Percentiles rank a stretch among this genome's conserved stretches.
Conservation (phyloP, 1,139 yeast species). For the Diutina mesorugosa region DNA sequence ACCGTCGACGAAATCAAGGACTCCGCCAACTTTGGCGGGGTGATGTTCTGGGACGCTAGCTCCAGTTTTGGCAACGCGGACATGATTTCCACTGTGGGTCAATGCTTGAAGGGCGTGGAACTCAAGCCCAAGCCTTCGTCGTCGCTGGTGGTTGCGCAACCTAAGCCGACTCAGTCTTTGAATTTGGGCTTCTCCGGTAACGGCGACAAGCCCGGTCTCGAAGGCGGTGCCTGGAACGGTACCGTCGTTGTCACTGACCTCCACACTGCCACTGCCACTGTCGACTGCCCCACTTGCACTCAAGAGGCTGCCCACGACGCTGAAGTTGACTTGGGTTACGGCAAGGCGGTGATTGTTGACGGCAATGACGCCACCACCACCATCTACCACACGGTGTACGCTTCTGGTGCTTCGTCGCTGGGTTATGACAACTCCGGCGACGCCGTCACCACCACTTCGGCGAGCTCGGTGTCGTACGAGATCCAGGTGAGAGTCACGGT, state of each 20-base stretch:
- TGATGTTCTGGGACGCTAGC: slow-evolving; percentile 18
- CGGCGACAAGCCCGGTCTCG: neutral
- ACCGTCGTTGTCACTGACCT: neutral
- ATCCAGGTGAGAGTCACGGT: neutral
- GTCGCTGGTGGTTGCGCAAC: neutral
- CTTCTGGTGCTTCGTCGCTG: neutral
- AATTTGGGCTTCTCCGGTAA: neutral
- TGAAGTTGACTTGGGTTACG: neutral
- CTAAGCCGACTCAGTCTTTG: neutral
- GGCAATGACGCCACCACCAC: neutral
- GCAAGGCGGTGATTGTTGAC: neutral
- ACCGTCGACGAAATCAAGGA: slow-evolving; percentile 9
- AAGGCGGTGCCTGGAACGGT: neutral
- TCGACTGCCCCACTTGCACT: neutral
- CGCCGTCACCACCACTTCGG: neutral
- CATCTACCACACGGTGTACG: neutral
- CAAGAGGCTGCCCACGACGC: neutral
- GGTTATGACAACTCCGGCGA: neutral
- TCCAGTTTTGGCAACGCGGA: slow-evolving; percentile 7
- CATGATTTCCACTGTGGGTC: slow-evolving; percentile 6
- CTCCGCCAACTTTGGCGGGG: slow-evolving; percentile 14
- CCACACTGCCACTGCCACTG: neutral
- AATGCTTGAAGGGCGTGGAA: slow-evolving; percentile 3
- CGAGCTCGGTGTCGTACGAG: too few species aligned
- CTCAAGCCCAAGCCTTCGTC: neutral